Conservation (phyloP, 352 stramenopile species). For the Elongisporangium prolatum region DNA sequence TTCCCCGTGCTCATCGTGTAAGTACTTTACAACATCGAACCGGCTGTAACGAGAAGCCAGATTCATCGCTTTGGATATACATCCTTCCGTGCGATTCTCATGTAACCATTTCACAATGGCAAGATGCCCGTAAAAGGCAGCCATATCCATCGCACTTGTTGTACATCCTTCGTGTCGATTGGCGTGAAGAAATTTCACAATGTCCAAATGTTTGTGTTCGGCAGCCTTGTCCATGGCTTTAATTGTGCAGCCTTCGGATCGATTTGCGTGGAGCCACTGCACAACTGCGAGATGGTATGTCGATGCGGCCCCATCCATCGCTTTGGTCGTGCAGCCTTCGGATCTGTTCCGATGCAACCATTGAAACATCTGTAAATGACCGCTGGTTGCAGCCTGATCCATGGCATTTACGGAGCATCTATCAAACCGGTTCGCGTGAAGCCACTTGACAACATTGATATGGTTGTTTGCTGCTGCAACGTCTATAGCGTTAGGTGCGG, state of each 20-base stretch:
- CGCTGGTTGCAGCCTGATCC: too few relatives aligned
- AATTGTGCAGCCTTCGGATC: conserved; percentile 9
- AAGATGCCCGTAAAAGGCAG: conserved; percentile 23
- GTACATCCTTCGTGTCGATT: conserved; percentile 11
- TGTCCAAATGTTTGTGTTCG: conserved; percentile 5
- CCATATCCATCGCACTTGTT: conserved; percentile 13
- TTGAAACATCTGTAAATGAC: too few relatives aligned
- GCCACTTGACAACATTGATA: conserved; percentile 9
- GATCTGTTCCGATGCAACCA: too few relatives aligned
- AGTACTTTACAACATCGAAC: too few relatives aligned
- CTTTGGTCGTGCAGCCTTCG: too few relatives aligned
- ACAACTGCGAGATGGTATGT: conserved; percentile 9
- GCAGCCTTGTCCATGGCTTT: conserved; percentile 12
- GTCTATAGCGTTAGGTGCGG: conserved; percentile 5
- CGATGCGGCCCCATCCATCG: conserved; percentile 7
- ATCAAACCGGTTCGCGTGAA: conserved; percentile 9
- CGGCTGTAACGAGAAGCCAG: too few relatives aligned
- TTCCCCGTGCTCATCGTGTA: too few relatives aligned
- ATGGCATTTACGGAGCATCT: too few relatives aligned
- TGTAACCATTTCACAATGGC: conserved; percentile 18
- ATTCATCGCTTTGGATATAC: not conserved
- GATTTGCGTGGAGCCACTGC: conserved; percentile 9
- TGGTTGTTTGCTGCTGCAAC: conserved; percentile 5
- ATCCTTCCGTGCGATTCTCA: conserved; percentile 12
- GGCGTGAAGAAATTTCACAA: conserved; percentile 7